phyloP scores from a whole-genome alignment of 148 eudicot species.

The Pharnaceum exiguum region DNA sequence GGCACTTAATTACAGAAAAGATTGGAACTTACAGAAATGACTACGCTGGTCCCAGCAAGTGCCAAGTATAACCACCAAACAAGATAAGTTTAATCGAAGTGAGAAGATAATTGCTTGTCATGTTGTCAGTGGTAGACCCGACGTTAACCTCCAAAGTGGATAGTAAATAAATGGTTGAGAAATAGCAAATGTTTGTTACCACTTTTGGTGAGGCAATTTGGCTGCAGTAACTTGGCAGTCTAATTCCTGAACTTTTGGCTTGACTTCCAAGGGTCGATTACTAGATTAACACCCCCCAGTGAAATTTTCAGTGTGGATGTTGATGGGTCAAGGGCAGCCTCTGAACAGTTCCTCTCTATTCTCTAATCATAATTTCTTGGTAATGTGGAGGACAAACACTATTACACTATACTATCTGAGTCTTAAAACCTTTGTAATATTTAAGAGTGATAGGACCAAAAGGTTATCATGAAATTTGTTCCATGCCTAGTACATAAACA shows the following conservation, averaged over 20 bases:
- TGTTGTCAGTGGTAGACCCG: slow-evolving; percentile 1
- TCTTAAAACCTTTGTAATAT: too few species aligned
- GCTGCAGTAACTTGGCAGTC: slow-evolving; percentile 12
- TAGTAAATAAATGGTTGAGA: slow-evolving; percentile 5
- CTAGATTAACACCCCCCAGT: slow-evolving; percentile 19
- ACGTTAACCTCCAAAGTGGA: background rate
- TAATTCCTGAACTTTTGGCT: slow-evolving; percentile 17
- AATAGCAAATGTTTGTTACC: slow-evolving; percentile 19
- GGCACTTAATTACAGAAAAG: too few species aligned
- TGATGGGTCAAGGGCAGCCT: slow-evolving; percentile 43
- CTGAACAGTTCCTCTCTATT: slow-evolving; percentile 23
- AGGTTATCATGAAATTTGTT: too few species aligned
- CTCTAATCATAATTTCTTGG: slow-evolving; percentile 27
- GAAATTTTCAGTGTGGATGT: slow-evolving; percentile 45
- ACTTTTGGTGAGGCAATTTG: slow-evolving; percentile 15
- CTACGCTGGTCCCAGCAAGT: slow-evolving; percentile 18
- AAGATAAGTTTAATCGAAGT: slow-evolving; percentile 13
- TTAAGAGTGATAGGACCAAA: too few species aligned
- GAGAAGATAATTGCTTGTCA: slow-evolving; percentile 20
- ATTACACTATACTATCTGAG: too few species aligned
- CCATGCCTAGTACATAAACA: too few species aligned
- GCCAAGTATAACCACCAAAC: background rate
- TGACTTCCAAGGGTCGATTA: slow-evolving; percentile 13
- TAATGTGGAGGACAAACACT: background rate
- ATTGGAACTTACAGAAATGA: slow-evolving; percentile 7